Conservation (phyloP, 1,139 yeast genomes). For the Lodderomyces pseudojiufengensis region DNA sequence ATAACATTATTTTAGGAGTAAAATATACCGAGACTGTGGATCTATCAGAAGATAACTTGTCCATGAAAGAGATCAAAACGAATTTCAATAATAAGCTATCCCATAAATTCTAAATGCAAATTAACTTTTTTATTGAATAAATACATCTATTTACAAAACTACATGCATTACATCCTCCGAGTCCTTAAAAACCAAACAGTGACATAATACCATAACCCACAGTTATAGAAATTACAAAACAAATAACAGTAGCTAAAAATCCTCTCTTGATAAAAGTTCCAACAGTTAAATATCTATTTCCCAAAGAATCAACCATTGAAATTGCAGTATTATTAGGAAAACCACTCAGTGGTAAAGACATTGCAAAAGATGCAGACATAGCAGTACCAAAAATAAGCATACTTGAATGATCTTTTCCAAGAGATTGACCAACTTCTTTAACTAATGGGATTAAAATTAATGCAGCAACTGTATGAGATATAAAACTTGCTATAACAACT, state of each 20-base stretch:
- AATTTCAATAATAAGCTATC: no score
- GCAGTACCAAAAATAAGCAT: constrained; percentile 82
- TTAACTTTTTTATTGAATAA: no score
- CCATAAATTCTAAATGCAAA: no score
- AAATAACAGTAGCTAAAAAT: constrained; percentile 76
- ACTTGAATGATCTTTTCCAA: constrained; percentile 68
- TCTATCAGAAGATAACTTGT: no score
- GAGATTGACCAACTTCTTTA: constrained; percentile 74
- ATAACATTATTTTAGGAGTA: no score
- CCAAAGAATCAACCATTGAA: constrained; percentile 85
- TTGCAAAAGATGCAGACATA: constrained; percentile 82
- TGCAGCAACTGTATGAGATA: constrained; percentile 95
- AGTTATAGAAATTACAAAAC: constrained; percentile 58
- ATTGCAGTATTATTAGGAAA: constrained; percentile 96
- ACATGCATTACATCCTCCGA: no score
- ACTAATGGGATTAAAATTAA: constrained; percentile 85
- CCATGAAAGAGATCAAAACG: no score
- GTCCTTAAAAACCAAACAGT: constrained; percentile 1
- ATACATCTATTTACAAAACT: no score
- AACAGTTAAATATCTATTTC: constrained; percentile 80
- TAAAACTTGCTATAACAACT: constrained; percentile 84
- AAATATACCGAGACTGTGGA: no score
- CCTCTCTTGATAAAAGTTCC: constrained; percentile 83
- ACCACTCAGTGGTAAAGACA: constrained; percentile 96
- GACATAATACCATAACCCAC: constrained; percentile 74